phyloP scores from a whole-genome alignment of 108 stramenopile species.

The Skeletonema marinoi region DNA sequence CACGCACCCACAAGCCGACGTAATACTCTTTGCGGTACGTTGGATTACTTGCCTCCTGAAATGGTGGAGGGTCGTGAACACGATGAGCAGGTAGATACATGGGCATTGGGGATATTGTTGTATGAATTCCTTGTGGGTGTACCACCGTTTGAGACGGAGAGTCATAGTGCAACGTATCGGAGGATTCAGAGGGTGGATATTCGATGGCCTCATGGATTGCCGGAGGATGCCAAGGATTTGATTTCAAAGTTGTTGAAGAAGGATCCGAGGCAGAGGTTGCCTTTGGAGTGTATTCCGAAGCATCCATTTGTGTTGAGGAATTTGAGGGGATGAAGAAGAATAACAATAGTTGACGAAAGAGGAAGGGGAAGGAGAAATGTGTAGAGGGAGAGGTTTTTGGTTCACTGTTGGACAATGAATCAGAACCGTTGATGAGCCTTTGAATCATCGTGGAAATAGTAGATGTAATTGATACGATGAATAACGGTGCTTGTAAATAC shows the following conservation, averaged over 20 bases:
- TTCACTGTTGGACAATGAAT: background rate
- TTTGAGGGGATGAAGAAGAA: slow-evolving; percentile 18
- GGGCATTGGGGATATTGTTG: slow-evolving; percentile 92
- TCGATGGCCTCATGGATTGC: slow-evolving; percentile 82
- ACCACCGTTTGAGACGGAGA: slow-evolving; percentile 97
- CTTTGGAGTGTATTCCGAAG: slow-evolving; percentile 77
- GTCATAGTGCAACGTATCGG: slow-evolving; percentile 92
- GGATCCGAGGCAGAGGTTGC: slow-evolving; percentile 88
- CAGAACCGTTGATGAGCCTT: background rate
- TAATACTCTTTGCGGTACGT: slow-evolving; percentile 97
- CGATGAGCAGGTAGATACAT: slow-evolving; percentile 91
- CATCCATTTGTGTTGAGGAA: slow-evolving; percentile 91
- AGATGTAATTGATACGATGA: too few species aligned
- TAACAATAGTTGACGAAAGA: background rate
- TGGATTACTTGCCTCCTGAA: slow-evolving; percentile 98
- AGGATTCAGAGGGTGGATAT: slow-evolving; percentile 94
- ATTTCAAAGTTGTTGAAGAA: slow-evolving; percentile 90
- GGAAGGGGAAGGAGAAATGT: background rate
- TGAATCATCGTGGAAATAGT: too few species aligned
- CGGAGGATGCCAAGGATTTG: slow-evolving; percentile 94
- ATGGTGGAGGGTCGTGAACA: slow-evolving; percentile 96
- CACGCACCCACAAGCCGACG: slow-evolving; percentile 94
- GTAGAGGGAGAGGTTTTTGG: background rate
- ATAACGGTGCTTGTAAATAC: background rate
- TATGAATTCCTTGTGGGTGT: slow-evolving; percentile 96